Base-by-base conservation (phyloP, 768 basidiomycete species). In the Mycena leptocephala region DNA sequence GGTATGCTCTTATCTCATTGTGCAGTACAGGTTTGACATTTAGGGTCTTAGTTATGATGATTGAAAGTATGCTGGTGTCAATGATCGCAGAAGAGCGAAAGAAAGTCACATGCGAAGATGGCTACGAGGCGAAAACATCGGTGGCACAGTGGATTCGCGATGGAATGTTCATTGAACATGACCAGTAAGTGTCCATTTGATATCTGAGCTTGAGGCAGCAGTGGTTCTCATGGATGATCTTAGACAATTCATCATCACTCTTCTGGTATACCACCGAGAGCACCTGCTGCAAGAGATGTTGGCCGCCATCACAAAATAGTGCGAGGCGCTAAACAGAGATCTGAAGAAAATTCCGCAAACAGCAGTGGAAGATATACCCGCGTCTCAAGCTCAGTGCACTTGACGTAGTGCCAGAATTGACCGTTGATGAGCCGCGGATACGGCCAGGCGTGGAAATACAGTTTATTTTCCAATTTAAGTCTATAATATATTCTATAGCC, bases 281-380 rank as follows among this genome's bases (percentile, higher is more conserved):
- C 75, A 76, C 58, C 75, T 64, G 2, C 22, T 71, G 35, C 37
- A 70, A 26, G 74, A 76, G 3, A 76, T 70, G 43, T 64, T 53
- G 62, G 53, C 32, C 20, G 63, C 35, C 22, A 72, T 76, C 51
- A 55, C 24, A 1, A 71, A 62, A 43, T 37, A 62, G 20, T 65
- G 70, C 11, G 65, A 72, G n/a, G n/a, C n/a, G n/a, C 32, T 72
- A 2, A 72, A 72, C 24, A 6, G n/a, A 9, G 20, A 51, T 39
- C 70, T 76, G 24, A 76, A 76, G 51, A 61, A n/a, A n/a, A 61
- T 76, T 76, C 35, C 18, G 70, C 8, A 28, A 76, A 24, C 26
- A 48, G 2, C 75, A 76, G 64, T 39, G 53, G 37, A 16, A 22
- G 58, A 59, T 59, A 35, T 59, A 37, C 33, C 58, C 58, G 22